Evolutionary conservation across 164 flowering plant genomes (phyloP).

Genomic region (Dillenia suffruticosa): DNA sequence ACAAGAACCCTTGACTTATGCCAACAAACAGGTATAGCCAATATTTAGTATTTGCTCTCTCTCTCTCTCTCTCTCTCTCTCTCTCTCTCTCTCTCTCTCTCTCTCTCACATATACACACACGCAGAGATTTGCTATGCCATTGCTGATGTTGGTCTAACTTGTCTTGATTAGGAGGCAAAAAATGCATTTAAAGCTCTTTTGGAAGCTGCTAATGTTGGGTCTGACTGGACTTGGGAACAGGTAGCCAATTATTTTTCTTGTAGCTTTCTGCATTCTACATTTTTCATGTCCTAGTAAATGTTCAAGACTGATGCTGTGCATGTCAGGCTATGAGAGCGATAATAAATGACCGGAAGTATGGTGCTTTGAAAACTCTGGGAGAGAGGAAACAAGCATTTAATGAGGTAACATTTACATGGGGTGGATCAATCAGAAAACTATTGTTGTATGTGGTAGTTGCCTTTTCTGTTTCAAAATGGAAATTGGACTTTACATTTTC

Average conservation of each 20-base stretch:
- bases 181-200: conserved; percentile 83
- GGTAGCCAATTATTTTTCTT: conserved; percentile 27
- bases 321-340: conserved; percentile 77
- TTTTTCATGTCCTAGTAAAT: not conserved
- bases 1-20: conserved; percentile 73
- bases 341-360: conserved; percentile 90
- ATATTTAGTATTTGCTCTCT: not conserved
- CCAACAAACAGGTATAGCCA: conserved; percentile 67
- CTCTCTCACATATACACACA: no score
- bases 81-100: no score
- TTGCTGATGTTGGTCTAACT: not conserved
- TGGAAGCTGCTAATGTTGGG: conserved; percentile 86
- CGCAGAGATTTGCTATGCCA: no score
- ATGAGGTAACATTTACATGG: conserved; percentile 53
- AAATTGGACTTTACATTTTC: no score
- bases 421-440: no score
- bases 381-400: conserved; percentile 96
- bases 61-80: no score
- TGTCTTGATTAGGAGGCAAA: conserved; percentile 74
- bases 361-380: conserved; percentile 93
- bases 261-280: not conserved
- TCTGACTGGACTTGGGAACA: conserved; percentile 99
- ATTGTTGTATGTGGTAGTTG: no score
- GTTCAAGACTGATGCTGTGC: no score
- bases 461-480: no score